Base-by-base conservation (phyloP, 331 rosid species). In the Quercus tomentella region DNA sequence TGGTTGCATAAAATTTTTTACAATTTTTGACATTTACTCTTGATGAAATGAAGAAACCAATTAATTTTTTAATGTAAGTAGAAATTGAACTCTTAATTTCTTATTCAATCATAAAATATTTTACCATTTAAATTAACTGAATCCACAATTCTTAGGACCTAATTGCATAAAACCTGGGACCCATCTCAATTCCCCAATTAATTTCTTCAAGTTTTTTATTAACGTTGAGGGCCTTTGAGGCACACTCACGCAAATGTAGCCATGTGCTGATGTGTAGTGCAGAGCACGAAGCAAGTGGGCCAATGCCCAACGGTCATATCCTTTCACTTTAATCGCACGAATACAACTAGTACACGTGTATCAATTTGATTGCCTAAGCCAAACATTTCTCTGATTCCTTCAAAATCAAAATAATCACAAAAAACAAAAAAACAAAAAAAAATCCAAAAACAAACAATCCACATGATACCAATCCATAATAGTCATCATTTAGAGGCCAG, bases 11-110 rank as follows among this genome's bases (percentile, higher is more conserved):
- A 41, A 41, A 41, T 2, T 7, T 37, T 2, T 7, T 37, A 7
- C 0, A 33, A 6, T 5, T 33, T 33, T 1, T 33, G 1, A 0
- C 0, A 0, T 33, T 33, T 0, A 0, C 0, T 33, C 1, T 1
- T 0, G 1, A 33, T 33, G 0, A 31, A 0, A 30, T 0, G 0
- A 30, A 4, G 0, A 30, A 30, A 30, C 1, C 0, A 30, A 30
- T 33, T 33, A 0, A 33, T 31, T 31, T 33, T 33, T 33, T 33
- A 0, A 0, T 33, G 0, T 33, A 33, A 30, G 0, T 4, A 31
- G 0, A 5, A 1, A 5, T 33, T 33, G 0, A 33, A 5, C 0
- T 0, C 0, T 5, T 33, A 33, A 33, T 0, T 0, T 0, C 0
- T 5, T 0, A 31, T 31, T 0, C 0, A 4, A 31, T 0, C 0